Evolutionary conservation across 2,329 filamentous ascomycete species (phyloP), one percentile per base, ranked within the genome.

Genomic region (Huntiella abstrusa): DNA sequence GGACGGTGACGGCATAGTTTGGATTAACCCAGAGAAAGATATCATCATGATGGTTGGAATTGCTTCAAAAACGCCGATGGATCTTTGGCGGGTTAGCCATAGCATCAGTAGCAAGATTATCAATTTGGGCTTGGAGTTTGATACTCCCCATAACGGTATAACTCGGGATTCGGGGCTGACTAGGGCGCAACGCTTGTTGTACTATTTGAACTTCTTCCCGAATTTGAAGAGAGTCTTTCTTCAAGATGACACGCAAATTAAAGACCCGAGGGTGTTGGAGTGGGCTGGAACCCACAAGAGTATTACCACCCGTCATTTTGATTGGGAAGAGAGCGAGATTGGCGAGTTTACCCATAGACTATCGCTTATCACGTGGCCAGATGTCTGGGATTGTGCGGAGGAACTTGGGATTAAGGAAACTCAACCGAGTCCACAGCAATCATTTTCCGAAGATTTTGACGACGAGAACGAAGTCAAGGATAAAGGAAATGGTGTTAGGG

Each of bases 211-310:
- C 33, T 33, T 16, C 12, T 49, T 49, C 19, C 19, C 39, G 10
- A 33, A 33, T 12, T 28, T 49, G 1, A 46, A 49, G 34, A 43
- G 46, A 15, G 39, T 49, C 2, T 49, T 49, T 19, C 19, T 46
- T 10, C 7, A 3, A 4, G 22, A 39, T 28, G 42, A 38, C 12
- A 28, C 28, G 5, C 10, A 8, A 3, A 33, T 43, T 8, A n/a
- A 13, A 6, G 43, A 46, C 19, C 40, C 48, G 4, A 16, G 17
- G 7, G 19, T 34, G 5, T 10, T 28, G 8, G 22, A 28, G 8
- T 28, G 22, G 34, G 46, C 32, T 43, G 19, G n/a, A 28, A 35
- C 11, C 43, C 40, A 44, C 38, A 46, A 5, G 43, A 49, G 32
- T 42, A 34, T 5, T 16, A 46, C 13, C 15, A 36, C 5, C 33